phyloP scores from a whole-genome alignment of 331 rosid species.

The Ulmus americana region DNA sequence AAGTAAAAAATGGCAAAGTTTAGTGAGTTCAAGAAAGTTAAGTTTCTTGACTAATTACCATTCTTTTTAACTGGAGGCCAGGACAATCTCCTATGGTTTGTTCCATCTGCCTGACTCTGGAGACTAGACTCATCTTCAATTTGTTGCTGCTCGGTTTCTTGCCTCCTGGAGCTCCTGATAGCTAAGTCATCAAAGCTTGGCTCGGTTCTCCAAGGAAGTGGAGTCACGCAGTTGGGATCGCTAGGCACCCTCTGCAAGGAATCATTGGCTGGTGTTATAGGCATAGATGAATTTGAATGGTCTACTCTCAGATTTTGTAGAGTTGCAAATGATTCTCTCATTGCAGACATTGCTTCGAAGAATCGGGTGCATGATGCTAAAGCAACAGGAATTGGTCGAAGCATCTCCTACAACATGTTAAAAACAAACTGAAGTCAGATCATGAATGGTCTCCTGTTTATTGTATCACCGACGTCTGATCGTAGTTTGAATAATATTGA shows the following conservation, averaged over 20 bases:
- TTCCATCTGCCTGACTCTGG: slow-evolving; percentile 25
- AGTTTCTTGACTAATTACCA: slow-evolving; percentile 25
- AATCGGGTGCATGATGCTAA: slow-evolving; percentile 88
- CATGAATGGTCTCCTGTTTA: background rate
- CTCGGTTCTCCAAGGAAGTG: slow-evolving; percentile 68
- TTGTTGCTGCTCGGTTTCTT: slow-evolving; percentile 35
- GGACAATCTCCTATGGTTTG: slow-evolving; percentile 43
- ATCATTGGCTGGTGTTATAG: slow-evolving; percentile 54
- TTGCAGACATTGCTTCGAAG: slow-evolving; percentile 95
- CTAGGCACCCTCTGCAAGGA: slow-evolving; percentile 45
- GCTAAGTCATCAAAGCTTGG: slow-evolving; percentile 56
- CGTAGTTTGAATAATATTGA: background rate
- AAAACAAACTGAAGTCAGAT: slow-evolving; percentile 1
- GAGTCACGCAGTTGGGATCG: slow-evolving; percentile 53
- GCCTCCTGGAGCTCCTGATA: slow-evolving; percentile 41
- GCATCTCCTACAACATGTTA: slow-evolving; percentile 62
- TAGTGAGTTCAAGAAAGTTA: background rate
- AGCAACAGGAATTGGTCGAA: slow-evolving; percentile 90
- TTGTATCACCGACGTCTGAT: background rate
- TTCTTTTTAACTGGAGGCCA: slow-evolving; percentile 51
- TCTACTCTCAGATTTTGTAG: slow-evolving; percentile 82
- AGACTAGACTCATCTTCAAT: slow-evolving; percentile 29
- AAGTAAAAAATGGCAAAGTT: background rate
- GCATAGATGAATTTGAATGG: slow-evolving; percentile 37
- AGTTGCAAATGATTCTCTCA: slow-evolving; percentile 86